These are phyloP conservation scores for Solanum infundibuliforme DNA, from an alignment of 257 asterid species.

Conservation along the genomic window DNA sequence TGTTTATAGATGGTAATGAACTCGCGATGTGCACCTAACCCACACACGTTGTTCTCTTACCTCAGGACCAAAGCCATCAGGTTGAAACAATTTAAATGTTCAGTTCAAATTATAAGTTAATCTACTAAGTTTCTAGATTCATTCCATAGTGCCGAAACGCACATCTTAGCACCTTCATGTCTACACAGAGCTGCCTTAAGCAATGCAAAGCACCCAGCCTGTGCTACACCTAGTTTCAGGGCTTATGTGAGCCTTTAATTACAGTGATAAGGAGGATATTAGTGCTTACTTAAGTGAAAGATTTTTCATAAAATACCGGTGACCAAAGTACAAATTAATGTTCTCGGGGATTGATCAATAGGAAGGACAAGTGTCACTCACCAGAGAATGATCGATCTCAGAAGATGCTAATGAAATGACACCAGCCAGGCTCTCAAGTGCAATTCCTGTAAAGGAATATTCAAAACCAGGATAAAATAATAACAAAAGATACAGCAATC, in stretches of 20 bases:
- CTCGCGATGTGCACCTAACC: neutral
- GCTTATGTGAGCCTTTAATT: neutral
- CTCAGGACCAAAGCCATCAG: neutral
- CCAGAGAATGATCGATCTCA: conserved; percentile 68
- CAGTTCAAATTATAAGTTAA: neutral
- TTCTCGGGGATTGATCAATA: neutral
- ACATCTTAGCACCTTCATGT: neutral
- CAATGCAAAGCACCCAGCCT: neutral
- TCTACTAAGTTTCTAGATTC: neutral
- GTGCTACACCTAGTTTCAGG: neutral
- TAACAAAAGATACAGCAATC: neutral
- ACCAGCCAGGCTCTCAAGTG: conserved; percentile 86
- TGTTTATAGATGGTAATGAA: neutral
- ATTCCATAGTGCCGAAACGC: neutral
- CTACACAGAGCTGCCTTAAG: neutral
- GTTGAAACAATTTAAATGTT: neutral
- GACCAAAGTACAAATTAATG: neutral
- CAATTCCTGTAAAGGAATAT: conserved; percentile 49
- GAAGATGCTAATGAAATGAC: conserved; percentile 69
- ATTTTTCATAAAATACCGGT: neutral
- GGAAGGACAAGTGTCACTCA: conserved; percentile 13
- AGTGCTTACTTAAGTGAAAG: neutral
- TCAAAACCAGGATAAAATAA: neutral
- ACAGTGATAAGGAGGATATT: neutral
- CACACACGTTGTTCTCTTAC: neutral